Evolutionary conservation across 1,139 yeast species (phyloP).

Genomic region (Magnusiomyces clavatus): DNA sequence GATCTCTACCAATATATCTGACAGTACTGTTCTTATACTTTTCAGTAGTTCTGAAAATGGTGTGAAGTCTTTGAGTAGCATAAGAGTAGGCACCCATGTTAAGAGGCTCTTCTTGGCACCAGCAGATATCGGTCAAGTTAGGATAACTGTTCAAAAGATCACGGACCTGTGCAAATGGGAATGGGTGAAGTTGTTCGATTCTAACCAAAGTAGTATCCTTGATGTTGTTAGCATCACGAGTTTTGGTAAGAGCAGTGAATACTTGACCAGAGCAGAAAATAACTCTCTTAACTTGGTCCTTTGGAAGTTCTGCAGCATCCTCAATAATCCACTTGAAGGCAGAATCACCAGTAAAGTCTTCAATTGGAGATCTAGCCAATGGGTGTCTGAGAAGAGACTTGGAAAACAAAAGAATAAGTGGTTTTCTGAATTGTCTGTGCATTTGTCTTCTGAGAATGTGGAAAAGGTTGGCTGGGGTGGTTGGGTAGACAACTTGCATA

Average conservation of each 20-base stretch:
- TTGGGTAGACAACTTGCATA: conserved; percentile 96
- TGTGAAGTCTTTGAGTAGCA: conserved; percentile 72
- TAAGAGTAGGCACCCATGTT: conserved; percentile 90
- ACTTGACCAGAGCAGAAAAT: conserved; percentile 91
- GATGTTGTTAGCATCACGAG: conserved; percentile 67
- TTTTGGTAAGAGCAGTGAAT: conserved; percentile 83
- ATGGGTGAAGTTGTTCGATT: conserved; percentile 95
- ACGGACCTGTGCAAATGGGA: conserved; percentile 94
- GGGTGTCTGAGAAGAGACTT: conserved; percentile 96
- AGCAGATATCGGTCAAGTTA: conserved; percentile 77
- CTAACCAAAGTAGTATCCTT: conserved; percentile 82
- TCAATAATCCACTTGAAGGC: conserved; percentile 95
- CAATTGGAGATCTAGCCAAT: conserved; percentile 77
- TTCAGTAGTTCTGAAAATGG: conserved; percentile 67
- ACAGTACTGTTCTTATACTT: conserved; percentile 49
- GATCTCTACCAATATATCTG: conserved; percentile 96
- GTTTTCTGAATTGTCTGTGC: conserved; percentile 99
- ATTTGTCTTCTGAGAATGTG: conserved; percentile 97
- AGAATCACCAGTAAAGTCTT: conserved; percentile 85
- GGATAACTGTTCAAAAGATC: conserved; percentile 78
- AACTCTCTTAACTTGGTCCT: conserved; percentile 81
- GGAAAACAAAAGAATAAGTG: conserved; percentile 81
- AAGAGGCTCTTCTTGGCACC: conserved; percentile 99
- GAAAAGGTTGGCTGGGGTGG: conserved; percentile 96
- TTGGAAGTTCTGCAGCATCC: conserved; percentile 73